Evolutionary conservation across 805 yeast genomes (phyloP).

Genomic region (Candida rishiriensis): DNA sequence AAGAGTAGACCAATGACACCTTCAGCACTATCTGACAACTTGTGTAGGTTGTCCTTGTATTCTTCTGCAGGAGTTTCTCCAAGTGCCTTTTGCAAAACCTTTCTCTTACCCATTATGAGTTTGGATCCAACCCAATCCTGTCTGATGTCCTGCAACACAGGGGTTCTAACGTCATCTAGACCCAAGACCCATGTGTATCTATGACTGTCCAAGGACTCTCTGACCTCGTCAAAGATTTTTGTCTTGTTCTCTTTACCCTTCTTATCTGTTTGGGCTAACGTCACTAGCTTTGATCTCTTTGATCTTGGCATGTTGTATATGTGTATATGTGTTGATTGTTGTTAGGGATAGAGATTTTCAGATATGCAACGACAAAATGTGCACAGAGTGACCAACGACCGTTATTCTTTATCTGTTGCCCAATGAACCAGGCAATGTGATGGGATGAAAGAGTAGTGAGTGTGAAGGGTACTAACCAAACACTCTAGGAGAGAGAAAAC

Average conservation of each 20-base stretch:
- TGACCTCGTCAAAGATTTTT: slow-evolving; percentile 84
- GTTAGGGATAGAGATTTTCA: too few relatives aligned
- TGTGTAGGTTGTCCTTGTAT: slow-evolving; percentile 76
- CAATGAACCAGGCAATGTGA: too few relatives aligned
- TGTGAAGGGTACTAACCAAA: too few relatives aligned
- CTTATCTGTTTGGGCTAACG: slow-evolving; percentile 93
- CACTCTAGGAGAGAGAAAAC: neutral
- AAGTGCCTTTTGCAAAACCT: slow-evolving; percentile 87
- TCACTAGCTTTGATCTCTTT: slow-evolving; percentile 91
- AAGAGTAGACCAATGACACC: slow-evolving; percentile 88
- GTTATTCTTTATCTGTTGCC: too few relatives aligned
- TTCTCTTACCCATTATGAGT: slow-evolving; percentile 84
- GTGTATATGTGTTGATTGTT: neutral
- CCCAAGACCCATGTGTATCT: slow-evolving; percentile 81
- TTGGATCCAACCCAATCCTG: slow-evolving; percentile 90
- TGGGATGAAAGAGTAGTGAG: too few relatives aligned
- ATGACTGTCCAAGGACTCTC: slow-evolving; percentile 72
- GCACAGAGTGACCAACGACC: too few relatives aligned
- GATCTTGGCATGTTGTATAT: slow-evolving; percentile 81
- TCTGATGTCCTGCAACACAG: slow-evolving; percentile 90
- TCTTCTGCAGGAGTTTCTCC: slow-evolving; percentile 88
- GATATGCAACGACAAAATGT: too few relatives aligned
- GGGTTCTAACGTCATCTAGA: slow-evolving; percentile 91
- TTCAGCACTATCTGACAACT: slow-evolving; percentile 54
- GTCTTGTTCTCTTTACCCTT: slow-evolving; percentile 92